Evolutionary conservation across 306 rosid genomes (phyloP).

Genomic region (Malus asiatica): DNA sequence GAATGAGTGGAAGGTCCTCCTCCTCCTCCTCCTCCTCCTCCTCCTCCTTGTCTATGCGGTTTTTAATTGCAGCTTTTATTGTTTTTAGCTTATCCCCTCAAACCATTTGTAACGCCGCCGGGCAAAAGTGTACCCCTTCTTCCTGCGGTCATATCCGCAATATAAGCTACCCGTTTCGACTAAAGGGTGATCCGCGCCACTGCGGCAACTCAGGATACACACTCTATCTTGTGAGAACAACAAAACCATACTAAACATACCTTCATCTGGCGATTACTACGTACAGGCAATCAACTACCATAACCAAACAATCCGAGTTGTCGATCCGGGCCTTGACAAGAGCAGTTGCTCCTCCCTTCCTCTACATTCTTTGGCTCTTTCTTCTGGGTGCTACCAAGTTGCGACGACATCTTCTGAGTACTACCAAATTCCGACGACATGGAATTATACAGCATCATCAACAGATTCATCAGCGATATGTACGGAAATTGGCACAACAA

Average conservation of each 20-base stretch:
- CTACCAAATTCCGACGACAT: no score
- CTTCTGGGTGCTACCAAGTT: no score
- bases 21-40: no score
- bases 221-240: not conserved
- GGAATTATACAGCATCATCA: no score
- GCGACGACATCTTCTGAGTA: no score
- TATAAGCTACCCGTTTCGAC: not conserved
- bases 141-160: constrained; percentile 14
- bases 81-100: no score
- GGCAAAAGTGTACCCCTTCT: not conserved
- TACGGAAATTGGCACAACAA: no score
- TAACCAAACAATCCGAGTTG: not conserved
- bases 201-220: not conserved
- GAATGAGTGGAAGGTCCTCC: no score
- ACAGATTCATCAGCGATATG: no score
- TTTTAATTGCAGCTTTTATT: no score
- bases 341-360: not conserved
- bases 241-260: not conserved
- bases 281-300: not conserved
- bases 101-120: not conserved
- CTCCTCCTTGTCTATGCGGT: no score
- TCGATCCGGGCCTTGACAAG: not conserved
- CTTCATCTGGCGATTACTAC: not conserved
- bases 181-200: not conserved
- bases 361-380: not conserved